A percentile compares a stretch with the other conserved stretches of the same genome.
Evolutionary conservation across 1,284 basidiomycete genomes (phyloP).

Genomic region (Apiotrichum akiyoshidainum): DNA sequence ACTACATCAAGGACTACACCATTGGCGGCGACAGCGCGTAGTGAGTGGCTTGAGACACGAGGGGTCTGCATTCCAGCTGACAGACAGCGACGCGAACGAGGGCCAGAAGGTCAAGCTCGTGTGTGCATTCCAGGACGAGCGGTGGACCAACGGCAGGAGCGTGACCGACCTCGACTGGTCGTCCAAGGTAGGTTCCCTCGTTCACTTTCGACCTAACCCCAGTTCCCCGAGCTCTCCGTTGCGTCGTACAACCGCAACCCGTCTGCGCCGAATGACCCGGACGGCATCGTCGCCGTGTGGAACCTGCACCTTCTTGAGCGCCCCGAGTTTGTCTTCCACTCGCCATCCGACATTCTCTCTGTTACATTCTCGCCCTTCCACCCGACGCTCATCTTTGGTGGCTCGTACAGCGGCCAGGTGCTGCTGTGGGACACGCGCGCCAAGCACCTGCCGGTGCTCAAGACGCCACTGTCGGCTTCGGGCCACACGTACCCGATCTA

Average conservation of each 20-base stretch:
- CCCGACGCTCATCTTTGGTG: constrained; percentile 93
- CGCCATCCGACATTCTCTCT: constrained; percentile 96
- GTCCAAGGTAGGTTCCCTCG: constrained; percentile 63
- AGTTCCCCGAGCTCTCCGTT: constrained; percentile 93
- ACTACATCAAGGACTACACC: constrained; percentile 94
- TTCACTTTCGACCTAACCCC: constrained; percentile 7
- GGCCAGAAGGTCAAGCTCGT: constrained; percentile 80
- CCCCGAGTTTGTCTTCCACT: constrained; percentile 97
- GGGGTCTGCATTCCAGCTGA: background rate
- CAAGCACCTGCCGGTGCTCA: constrained; percentile 89
- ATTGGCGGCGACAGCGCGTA: constrained; percentile 71
- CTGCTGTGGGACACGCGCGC: constrained; percentile 98
- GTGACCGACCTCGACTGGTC: constrained; percentile 98
- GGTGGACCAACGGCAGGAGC: constrained; percentile 82
- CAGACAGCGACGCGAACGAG: constrained; percentile 77
- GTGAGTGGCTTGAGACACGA: constrained; percentile 52
- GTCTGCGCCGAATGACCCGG: constrained; percentile 83
- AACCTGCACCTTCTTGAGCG: constrained; percentile 90
- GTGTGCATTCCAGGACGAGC: constrained; percentile 84
- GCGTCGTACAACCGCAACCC: constrained; percentile 97
- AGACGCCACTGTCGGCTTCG: constrained; percentile 88
- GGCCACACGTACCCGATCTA: constrained; percentile 99
- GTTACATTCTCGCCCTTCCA: constrained; percentile 97
- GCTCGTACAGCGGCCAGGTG: constrained; percentile 97
- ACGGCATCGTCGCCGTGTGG: constrained; percentile 96